Evolutionary conservation across 805 yeast genomes (phyloP), one percentile per base, ranked within the genome.

Genomic region (Yamadazyma takamatsuzukensis): DNA sequence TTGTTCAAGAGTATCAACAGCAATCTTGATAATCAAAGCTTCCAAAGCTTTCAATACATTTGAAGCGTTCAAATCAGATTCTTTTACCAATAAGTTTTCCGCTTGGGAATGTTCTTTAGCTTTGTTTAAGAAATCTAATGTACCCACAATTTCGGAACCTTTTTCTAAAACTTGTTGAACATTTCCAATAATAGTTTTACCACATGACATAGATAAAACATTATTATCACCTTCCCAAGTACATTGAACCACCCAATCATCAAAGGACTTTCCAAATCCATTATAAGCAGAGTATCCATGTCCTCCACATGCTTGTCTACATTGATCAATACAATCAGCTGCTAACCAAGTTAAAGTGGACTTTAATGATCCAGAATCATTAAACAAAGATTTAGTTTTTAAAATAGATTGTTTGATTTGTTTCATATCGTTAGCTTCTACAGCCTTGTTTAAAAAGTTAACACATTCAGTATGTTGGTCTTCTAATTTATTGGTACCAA

Each of bases 161-260:
- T 62, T 56, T 32, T 63, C 59, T 21, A 62, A 43, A 4, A 58
- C 46, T 5, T 51, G 48, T 31, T 63, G 52, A 16, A 70, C 68
- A 37, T 64, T 60, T 56, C 75, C 82, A 42, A 80, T 65, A 24
- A 81, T 67, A 16, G 93, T 77, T 56, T 90, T 80, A 37, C 96
- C 97, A 38, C 87, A 76, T 33, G 87, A 80, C 59, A 86, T 77
- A 2, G 88, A 83, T 43, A 89, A 70, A 27, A 89, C 82, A 51
- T 80, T 88, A 67, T 89, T 89, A 60, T 89, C 97, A 59, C 97
- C 97, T 67, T 89, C 97, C 97, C 97, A 89, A 13, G 97, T 89
- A 61, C 96, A 88, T 64, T 89, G 96, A 25, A 89, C 96, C n/a
- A 84, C 96, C 86, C 95, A 90, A 58, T 89, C 97, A 41, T 74